phyloP scores from a whole-genome alignment of 164 flowering plant species.

The Sedum album region DNA sequence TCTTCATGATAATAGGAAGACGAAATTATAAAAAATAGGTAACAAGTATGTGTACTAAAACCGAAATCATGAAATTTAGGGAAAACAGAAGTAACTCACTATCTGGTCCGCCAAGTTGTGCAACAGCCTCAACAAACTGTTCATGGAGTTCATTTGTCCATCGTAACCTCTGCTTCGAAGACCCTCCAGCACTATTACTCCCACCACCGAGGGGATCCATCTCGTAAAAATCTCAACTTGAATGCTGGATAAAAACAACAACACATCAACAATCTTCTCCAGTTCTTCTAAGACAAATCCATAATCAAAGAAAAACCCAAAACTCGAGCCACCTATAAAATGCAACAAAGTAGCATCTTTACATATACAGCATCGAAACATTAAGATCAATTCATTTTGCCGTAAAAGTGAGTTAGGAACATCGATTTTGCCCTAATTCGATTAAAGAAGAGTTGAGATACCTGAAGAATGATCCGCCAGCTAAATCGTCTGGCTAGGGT shows the following conservation, averaged over 20 bases:
- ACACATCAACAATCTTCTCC: not conserved
- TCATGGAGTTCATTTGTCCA: slow-evolving; percentile 96
- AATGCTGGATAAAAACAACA: not conserved
- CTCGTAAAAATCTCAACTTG: not conserved
- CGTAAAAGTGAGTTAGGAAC: not conserved
- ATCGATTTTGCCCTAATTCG: not conserved
- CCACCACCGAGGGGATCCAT: not conserved
- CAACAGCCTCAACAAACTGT: slow-evolving; percentile 89
- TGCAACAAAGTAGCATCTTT: not conserved
- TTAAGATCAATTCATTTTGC: not conserved
- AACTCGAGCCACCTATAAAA: too few species aligned
- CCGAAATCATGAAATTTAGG: too few species aligned
- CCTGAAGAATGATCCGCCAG: not conserved
- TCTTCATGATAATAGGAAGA: too few species aligned
- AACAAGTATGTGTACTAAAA: too few species aligned
- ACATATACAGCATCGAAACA: not conserved
- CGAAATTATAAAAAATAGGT: too few species aligned
- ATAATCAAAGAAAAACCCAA: too few species aligned
- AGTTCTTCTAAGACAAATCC: not conserved
- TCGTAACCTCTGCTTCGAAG: slow-evolving; percentile 80
- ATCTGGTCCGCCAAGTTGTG: slow-evolving; percentile 95
- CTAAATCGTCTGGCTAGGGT: not conserved
- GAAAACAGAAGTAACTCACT: slow-evolving; percentile 43
- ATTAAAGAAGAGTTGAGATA: not conserved
- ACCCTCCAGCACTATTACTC: not conserved